A percentile compares a stretch with the other conserved stretches of the same genome.
Conservation (phyloP, 768 basidiomycete genomes). For the Phanerochaete sordida region DNA sequence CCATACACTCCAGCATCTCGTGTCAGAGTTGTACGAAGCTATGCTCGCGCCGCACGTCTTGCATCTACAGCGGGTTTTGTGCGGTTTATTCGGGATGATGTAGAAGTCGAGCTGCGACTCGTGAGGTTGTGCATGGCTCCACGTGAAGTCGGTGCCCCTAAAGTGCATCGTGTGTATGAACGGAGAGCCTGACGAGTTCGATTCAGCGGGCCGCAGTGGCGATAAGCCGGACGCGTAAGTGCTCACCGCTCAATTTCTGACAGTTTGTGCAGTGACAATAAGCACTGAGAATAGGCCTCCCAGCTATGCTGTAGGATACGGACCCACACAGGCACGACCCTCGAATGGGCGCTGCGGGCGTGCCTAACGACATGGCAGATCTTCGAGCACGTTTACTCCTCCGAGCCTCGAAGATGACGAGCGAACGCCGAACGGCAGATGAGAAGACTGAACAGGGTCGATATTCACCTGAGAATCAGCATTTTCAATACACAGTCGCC, state of each 20-base stretch:
- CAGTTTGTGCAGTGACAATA: conserved; percentile 74
- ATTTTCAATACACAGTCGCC: neutral
- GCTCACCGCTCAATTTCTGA: conserved; percentile 56
- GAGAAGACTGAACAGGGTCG: neutral
- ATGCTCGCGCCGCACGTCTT: conserved; percentile 55
- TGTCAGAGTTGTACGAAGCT: conserved; percentile 48
- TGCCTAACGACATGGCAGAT: neutral
- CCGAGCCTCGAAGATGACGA: neutral
- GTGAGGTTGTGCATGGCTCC: conserved; percentile 43
- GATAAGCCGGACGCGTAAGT: neutral
- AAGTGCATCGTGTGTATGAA: conserved; percentile 64
- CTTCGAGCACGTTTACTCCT: neutral
- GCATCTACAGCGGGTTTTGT: conserved; percentile 64
- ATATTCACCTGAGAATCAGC: neutral
- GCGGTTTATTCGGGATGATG: conserved; percentile 44
- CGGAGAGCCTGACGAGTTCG: conserved; percentile 42
- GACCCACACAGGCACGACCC: conserved; percentile 62
- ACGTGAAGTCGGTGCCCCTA: conserved; percentile 44
- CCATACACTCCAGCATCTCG: conserved; percentile 53
- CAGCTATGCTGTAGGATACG: conserved; percentile 44
- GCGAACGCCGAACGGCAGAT: neutral
- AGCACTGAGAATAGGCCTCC: conserved; percentile 49
- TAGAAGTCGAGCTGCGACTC: conserved; percentile 42
- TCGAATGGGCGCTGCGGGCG: conserved; percentile 7
- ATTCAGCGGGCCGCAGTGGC: neutral